These are phyloP conservation scores for Mycena chlorophos DNA, from an alignment of 768 basidiomycete species.

Conservation along the genomic window DNA sequence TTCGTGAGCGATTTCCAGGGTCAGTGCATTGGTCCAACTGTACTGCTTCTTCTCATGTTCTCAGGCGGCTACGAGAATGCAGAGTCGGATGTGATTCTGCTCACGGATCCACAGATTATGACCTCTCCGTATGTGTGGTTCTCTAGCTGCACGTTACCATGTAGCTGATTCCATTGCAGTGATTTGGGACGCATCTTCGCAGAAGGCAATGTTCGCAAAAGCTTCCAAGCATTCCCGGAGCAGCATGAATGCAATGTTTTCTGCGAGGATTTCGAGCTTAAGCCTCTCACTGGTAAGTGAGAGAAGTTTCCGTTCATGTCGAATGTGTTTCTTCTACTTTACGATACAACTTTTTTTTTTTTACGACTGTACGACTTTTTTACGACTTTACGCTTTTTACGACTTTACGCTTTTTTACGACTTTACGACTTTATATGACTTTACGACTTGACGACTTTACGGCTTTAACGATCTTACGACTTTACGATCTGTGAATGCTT, in stretches of 20 bases:
- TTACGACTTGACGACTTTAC: no score
- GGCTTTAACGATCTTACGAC: no score
- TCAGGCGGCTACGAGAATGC: not conserved
- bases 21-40: not conserved
- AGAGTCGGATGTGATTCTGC: not conserved
- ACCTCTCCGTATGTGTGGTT: not conserved
- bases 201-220: not conserved
- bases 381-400: no score
- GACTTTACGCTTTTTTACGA: no score
- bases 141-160: not conserved
- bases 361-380: no score
- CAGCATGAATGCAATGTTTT: not conserved
- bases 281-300: not conserved
- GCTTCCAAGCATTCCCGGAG: not conserved
- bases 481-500: no score
- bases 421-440: no score
- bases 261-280: not conserved
- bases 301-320: no score
- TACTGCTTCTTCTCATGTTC: not conserved
- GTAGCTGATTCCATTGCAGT: not conserved
- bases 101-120: not conserved
- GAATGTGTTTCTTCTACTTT: no score
- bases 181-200: not conserved
- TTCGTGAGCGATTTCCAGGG: not conserved
- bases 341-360: no score